Evolutionary conservation across 768 basidiomycete genomes (phyloP).

Genomic region (Rhizopogon rudus): DNA sequence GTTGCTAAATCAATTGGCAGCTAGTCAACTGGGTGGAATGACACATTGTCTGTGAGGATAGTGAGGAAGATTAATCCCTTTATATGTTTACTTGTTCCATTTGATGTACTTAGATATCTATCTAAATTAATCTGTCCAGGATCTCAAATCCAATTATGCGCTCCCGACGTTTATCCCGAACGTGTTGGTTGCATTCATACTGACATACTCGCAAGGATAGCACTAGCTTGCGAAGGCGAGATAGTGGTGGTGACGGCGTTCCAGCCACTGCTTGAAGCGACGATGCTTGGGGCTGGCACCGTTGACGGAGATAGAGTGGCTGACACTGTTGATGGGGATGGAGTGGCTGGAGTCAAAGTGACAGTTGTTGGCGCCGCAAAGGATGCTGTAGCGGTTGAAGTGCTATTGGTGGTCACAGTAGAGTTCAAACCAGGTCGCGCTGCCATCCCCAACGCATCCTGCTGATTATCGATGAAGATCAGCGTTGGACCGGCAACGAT

Average conservation of each 20-base stretch:
- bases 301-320: not conserved
- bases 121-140: not conserved
- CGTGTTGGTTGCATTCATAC: constrained; percentile 9
- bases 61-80: constrained; percentile 40
- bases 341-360: constrained; percentile 6
- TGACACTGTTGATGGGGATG: constrained; percentile 19
- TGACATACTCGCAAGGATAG: constrained; percentile 25
- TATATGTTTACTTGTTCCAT: not conserved
- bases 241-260: constrained; percentile 14
- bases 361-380: constrained; percentile 3
- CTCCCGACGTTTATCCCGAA: not conserved
- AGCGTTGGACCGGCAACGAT: constrained; percentile 66
- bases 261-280: not conserved
- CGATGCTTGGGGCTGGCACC: no score
- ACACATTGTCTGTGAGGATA: constrained; percentile 47
- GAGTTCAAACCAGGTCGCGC: constrained; percentile 27
- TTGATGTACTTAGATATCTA: not conserved
- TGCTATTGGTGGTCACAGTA: not conserved
- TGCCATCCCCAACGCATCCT: constrained; percentile 47
- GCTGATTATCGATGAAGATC: constrained; percentile 57
- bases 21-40: constrained; percentile 35
- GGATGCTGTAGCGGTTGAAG: not conserved
- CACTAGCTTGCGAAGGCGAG: constrained; percentile 19
- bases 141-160: not conserved
- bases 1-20: constrained; percentile 45